phyloP scores from a whole-genome alignment of 768 basidiomycete genomes.

The Pleurotus djamor region DNA sequence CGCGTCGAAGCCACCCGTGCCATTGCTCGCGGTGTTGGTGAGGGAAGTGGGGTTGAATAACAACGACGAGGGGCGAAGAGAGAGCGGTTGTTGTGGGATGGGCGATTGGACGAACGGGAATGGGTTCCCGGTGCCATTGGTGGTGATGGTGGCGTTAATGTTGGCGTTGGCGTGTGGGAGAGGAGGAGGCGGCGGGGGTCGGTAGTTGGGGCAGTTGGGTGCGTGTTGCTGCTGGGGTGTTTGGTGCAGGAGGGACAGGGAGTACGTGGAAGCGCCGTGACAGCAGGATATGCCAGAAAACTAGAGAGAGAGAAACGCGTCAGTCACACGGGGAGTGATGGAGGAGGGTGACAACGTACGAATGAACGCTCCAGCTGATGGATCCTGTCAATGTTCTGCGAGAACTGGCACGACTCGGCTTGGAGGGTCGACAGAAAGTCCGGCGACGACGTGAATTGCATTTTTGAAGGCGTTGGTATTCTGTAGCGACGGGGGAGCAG shows the following conservation, averaged over 20 bases:
- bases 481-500: too few species aligned
- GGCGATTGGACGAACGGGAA: too few species aligned
- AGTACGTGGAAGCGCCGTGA: neutral
- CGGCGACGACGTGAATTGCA: too few species aligned
- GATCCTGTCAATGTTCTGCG: conserved; percentile 22
- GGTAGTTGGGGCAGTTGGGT: neutral
- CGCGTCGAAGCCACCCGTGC: neutral
- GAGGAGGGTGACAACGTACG: conserved; percentile 13
- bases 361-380: conserved; percentile 23
- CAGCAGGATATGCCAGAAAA: neutral
- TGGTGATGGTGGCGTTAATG: too few species aligned
- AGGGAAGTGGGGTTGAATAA: neutral
- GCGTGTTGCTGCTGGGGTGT: neutral
- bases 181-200: too few species aligned
- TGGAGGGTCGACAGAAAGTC: conserved; percentile 2
- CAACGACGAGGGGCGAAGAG: neutral
- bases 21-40: neutral
- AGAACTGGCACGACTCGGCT: neutral
- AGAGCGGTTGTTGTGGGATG: too few species aligned
- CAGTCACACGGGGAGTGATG: neutral
- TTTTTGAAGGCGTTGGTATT: too few species aligned
- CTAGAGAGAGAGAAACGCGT: neutral
- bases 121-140: too few species aligned
- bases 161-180: neutral
- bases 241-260: neutral